Evolutionary conservation across 164 flowering plant genomes (phyloP).

Genomic region (Taxillus chinensis): DNA sequence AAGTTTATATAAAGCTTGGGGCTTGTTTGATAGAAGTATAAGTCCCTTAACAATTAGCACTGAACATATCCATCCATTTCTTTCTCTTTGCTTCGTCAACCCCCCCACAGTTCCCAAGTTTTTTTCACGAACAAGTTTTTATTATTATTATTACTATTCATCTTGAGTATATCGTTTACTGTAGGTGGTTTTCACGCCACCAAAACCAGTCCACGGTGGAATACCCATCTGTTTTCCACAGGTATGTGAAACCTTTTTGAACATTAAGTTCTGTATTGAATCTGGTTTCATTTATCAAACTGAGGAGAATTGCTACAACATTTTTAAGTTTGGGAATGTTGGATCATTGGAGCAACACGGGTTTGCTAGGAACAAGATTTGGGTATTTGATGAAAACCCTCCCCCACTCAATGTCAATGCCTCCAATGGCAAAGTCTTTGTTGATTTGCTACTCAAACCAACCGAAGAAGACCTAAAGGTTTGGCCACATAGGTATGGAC

Average conservation of each 20-base stretch:
- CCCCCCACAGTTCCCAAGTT: too few species aligned
- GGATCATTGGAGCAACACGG: slow-evolving; percentile 39
- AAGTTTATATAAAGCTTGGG: too few species aligned
- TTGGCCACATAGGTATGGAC: slow-evolving; percentile 41
- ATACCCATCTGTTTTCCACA: slow-evolving; percentile 44
- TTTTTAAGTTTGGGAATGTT: slow-evolving; percentile 25
- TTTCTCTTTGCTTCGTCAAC: too few species aligned
- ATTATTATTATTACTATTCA: too few species aligned
- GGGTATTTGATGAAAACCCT: slow-evolving; percentile 30
- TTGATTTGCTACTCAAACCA: slow-evolving; percentile 34
- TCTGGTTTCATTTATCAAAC: neutral
- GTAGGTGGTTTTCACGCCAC: slow-evolving; percentile 38
- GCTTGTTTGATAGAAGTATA: too few species aligned
- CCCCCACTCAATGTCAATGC: slow-evolving; percentile 22
- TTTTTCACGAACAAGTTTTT: too few species aligned
- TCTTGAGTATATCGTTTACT: neutral
- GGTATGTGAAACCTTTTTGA: slow-evolving; percentile 13
- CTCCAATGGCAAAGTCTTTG: slow-evolving; percentile 20
- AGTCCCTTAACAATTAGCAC: too few species aligned
- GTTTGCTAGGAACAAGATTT: slow-evolving; percentile 37
- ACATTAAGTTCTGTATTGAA: neutral
- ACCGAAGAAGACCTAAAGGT: slow-evolving; percentile 32
- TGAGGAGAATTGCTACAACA: neutral
- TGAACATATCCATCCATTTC: too few species aligned
- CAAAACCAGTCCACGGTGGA: slow-evolving; percentile 37